Evolutionary conservation across 768 basidiomycete genomes (phyloP), one percentile per base, ranked within the genome.

Genomic region (Pleurotus ostreatus): DNA sequence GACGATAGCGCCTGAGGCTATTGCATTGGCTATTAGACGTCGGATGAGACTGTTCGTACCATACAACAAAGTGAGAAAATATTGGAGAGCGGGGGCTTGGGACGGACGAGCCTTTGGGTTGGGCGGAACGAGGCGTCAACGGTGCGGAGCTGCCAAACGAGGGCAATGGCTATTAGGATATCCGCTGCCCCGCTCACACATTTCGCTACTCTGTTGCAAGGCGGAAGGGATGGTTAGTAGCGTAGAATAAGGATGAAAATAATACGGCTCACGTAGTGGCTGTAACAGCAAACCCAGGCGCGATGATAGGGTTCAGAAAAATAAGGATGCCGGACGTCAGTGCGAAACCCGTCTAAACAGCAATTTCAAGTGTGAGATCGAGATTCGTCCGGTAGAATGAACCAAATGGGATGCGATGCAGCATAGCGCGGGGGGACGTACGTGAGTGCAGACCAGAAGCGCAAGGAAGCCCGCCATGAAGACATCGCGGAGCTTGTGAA

Each of bases 91-190:
- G 20, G 5, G 5, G 15, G 43, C 23, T 15, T 15, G n/a, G 8
- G 46, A 25, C 13, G 23, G n/a, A 12, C 12, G 39, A 16, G 57
- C 60, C 37, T 59, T 55, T 39, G 44, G 11, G 60, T 61, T 11
- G 57, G 47, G 22, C 34, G 37, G 30, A 61, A 59, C 20, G 49
- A 26, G 12, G 60, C 40, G n/a, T 41, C 49, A 9, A 49, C 54
- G 30, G 44, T 54, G 4, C 37, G 55, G 13, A 61, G 49, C 39
- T 59, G 57, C 60, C 57, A 61, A n/a, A 61, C 55, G 7, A 61
- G 46, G 1, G 37, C 43, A 4, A 57, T 16, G 3, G 60, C 57
- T 3, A 61, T 57, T 4, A 49, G 22, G 16, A 59, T 52, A 49
- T 61, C 55, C 15, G 58, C 30, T 3, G 44, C 49, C 23, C 55